Percentiles rank a stretch among this genome's conserved stretches.
Conservation (phyloP, 192 early-diverging fungal genomes). For the Podila clonocystis region DNA sequence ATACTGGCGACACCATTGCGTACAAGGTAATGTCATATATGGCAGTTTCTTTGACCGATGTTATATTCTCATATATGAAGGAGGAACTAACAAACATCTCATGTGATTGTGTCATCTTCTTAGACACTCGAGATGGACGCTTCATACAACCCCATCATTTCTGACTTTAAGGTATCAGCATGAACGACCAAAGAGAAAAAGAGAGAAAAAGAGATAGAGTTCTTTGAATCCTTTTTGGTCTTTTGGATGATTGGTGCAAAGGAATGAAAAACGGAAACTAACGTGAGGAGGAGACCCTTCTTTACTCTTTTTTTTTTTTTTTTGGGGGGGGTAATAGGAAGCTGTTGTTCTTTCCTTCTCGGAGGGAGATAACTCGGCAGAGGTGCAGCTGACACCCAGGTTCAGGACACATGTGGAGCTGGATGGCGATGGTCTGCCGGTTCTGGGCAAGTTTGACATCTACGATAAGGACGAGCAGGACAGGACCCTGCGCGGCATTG, state of each 20-base stretch:
- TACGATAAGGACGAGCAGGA: constrained; percentile 33
- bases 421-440: constrained; percentile 18
- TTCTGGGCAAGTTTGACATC: constrained; percentile 47
- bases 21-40: neutral
- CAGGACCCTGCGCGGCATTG: constrained; percentile 10
- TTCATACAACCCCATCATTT: constrained; percentile 32
- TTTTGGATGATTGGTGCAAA: neutral
- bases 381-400: constrained; percentile 26
- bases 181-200: neutral
- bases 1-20: neutral
- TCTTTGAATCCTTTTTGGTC: neutral
- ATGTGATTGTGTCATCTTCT: neutral
- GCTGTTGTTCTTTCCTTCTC: constrained; percentile 16
- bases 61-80: neutral
- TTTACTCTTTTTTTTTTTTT: neutral
- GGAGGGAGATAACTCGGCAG: constrained; percentile 7
- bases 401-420: constrained; percentile 16
- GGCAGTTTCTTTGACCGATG: too few relatives aligned
- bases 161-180: constrained; percentile 33
- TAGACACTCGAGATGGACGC: constrained; percentile 43
- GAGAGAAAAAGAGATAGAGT: neutral
- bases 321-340: constrained; percentile 18
- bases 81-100: neutral
- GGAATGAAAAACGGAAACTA: neutral
- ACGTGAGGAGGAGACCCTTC: neutral